A percentile compares a stretch with the other conserved stretches of the same genome.
Conservation (phyloP, 2,329 filamentous ascomycete species). For the Apiospora malaysiana region DNA sequence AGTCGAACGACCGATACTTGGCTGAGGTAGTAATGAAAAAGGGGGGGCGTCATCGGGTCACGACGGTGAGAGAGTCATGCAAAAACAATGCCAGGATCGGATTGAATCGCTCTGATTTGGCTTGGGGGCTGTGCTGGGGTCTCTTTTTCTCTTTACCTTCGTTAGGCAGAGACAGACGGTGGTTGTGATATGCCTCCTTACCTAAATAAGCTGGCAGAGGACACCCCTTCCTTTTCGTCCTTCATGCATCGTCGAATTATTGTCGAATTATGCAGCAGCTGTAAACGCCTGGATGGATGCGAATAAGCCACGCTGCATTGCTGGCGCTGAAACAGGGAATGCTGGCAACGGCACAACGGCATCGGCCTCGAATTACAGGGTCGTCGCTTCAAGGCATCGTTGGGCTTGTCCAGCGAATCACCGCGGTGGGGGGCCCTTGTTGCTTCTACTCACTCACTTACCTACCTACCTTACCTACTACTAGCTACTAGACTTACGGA, state of each 20-base stretch:
- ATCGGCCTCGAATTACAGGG: neutral
- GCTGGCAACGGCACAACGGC: neutral
- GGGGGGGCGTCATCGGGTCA: neutral
- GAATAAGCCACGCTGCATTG: constrained; percentile 13
- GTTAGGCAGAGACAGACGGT: neutral
- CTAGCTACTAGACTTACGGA: neutral
- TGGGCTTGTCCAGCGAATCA: neutral
- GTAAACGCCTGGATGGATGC: neutral
- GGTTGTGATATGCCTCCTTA: neutral
- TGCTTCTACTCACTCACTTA: neutral
- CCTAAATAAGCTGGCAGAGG: neutral
- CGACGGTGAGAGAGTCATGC: neutral
- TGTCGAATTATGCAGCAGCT: neutral
- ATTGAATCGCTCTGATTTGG: too few relatives aligned
- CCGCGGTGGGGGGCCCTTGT: neutral
- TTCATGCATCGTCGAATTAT: neutral
- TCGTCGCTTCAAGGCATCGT: neutral
- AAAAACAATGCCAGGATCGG: neutral
- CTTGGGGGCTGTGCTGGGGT: too few relatives aligned
- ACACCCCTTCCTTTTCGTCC: neutral
- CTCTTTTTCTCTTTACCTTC: too few relatives aligned
- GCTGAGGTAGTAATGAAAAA: neutral
- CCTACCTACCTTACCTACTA: neutral
- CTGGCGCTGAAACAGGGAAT: constrained; percentile 1
- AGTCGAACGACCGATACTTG: neutral